Base-by-base conservation (phyloP, 2,329 filamentous ascomycete species). In the Zymoseptoria crescenta region DNA sequence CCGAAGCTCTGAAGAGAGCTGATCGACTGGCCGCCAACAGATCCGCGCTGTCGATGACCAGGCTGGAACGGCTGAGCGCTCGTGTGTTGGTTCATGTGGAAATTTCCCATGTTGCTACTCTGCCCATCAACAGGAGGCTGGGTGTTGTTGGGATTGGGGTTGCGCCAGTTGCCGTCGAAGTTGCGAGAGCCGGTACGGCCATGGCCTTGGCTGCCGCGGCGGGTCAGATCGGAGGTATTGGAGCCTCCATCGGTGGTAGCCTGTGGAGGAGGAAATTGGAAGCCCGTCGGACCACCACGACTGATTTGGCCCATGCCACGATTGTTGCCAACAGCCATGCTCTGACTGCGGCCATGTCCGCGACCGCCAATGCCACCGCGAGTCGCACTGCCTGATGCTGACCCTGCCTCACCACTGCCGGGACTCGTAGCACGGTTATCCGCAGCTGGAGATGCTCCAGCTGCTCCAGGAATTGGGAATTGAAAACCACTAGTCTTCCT, bases 121-220 rank as follows among this genome's bases (percentile, higher is more conserved):
- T 78, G 76, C 62, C 72, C 74, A 55, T 79, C 75, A 59, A 74
- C 73, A 45, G 79, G 61, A 6, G 60, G 77, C 56, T 73, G 71
- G 13, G 55, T 78, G 56, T 72, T 69, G 57, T 78, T 76, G 60
- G 74, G 76, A 67, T 83, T 83, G 67, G 89, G 92, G 70, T 91
- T 95, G 69, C 94, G 89, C 94, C 94, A 99, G 76, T 99, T 99
- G 69, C 92, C 87, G 67, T 99, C 94, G 71, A 97, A 97, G 76
- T 97, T 99, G 64, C 94, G 86, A 24, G 94, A 99, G 9, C 84
- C 84, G 30, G 87, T 87, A 62, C 94, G 85, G 64, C 84, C 87
- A 73, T 99, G 94, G 58, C 90, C 87, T 65, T 84, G 82, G 68
- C 88, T 89, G 67, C 87, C 86, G 67, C 90, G 88, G 62, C 89